Conservation (phyloP, 2,329 filamentous ascomycete genomes). For the Penicillium sp. region DNA sequence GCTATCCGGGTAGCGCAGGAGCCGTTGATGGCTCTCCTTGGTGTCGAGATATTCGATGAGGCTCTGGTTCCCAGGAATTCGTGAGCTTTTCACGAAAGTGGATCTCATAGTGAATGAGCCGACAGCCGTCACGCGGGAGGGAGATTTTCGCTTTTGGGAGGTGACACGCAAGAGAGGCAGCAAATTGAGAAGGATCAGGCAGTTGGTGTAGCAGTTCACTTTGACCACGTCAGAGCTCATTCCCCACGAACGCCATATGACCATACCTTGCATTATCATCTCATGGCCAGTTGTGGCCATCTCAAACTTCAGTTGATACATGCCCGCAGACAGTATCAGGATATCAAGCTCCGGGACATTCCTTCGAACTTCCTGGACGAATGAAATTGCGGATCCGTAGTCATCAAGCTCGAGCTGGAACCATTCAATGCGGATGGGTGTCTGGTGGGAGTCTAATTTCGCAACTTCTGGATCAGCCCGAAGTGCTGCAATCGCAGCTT, state of each 20-base stretch:
- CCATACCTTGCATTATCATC: constrained; percentile 3
- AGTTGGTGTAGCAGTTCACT: constrained; percentile 24
- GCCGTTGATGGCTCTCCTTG: not conserved
- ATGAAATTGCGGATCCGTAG: constrained; percentile 17
- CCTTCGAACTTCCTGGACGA: constrained; percentile 10
- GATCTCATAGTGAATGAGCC: constrained; percentile 14
- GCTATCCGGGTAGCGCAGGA: constrained; percentile 16
- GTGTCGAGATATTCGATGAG: constrained; percentile 9
- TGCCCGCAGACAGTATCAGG: constrained; percentile 20
- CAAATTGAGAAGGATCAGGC: constrained; percentile 15
- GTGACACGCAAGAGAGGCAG: constrained; percentile 16
- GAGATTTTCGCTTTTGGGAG: constrained; percentile 3
- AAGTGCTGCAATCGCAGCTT: constrained; percentile 8
- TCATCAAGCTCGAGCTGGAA: constrained; percentile 51
- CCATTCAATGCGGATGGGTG: constrained; percentile 40
- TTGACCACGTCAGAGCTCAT: constrained; percentile 6
- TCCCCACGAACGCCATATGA: not conserved
- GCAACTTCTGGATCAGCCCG: constrained; percentile 44
- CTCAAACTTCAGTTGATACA: constrained; percentile 12
- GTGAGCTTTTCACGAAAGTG: not conserved
- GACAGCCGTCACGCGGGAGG: constrained; percentile 17
- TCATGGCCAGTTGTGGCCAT: constrained; percentile 20
- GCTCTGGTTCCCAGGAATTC: not conserved
- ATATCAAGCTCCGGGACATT: constrained; percentile 17
- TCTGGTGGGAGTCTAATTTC: constrained; percentile 25